Base-by-base conservation (phyloP, 352 stramenopile species). In the Phytophthora lateralis region DNA sequence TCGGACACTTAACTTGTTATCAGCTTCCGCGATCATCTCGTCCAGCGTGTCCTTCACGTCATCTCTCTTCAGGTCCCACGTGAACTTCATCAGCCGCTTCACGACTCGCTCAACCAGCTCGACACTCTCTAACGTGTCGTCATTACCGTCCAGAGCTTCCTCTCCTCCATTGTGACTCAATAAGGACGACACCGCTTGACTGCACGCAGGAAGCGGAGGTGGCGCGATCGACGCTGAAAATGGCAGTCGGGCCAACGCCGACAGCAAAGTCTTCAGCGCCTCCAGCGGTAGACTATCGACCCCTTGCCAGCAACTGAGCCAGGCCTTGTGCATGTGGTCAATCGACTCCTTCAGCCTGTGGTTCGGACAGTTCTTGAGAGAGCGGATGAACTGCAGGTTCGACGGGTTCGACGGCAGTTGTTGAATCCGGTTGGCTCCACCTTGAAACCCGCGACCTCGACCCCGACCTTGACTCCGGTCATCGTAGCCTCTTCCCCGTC, bases 31-130 rank as follows among this genome's bases (percentile, higher is more conserved):
- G 15, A 96, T 63, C 70, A 96, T 88, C 1, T 83, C 74, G 1
- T 60, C 65, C 10, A 96, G 55, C 12, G 71, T 65, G n/a, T 71
- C 60, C 35, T 75, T 75, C 1, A 95, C 80, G 26, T 92, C 78
- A n/a, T 68, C 60, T 38, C 55, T 38, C 10, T 84, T 73, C 29
- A 88, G 48, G 11, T 78, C 47, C 88, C 85, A 96, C 42, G 74
- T 78, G 57, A 93, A 93, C 55, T 91, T 91, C n/a, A 83, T 54
- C 38, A 91, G 34, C 15, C 82, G 66, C 41, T 39, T 55, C 6
- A 74, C 53, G 21, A 74, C 65, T 39, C 66, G 41, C 30, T 80
- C 69, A n/a, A 83, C 67, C 20, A 86, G 43, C 64, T 89, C 74
- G 2, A 78, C 66, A 2, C 50, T 54, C 26, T 76, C 65, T 2